These are phyloP conservation scores for Diaporthe caulivora DNA, from an alignment of 2,329 filamentous ascomycete species.

Conservation along the genomic window DNA sequence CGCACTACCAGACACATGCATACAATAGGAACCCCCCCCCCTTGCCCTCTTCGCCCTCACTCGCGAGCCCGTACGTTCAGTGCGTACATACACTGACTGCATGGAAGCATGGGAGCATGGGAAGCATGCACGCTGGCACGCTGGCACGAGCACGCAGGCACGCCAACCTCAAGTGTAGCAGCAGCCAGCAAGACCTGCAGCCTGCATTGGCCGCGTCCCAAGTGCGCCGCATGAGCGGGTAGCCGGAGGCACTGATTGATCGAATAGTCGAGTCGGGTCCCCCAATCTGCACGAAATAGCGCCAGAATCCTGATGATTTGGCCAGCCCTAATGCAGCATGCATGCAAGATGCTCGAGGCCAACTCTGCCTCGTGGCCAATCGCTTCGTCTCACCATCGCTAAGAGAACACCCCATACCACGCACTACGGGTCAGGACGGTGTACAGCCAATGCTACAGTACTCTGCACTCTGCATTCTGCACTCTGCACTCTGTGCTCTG, in stretches of 20 bases:
- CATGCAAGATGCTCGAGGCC: constrained; percentile 29
- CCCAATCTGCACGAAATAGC: constrained; percentile 28
- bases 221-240: constrained; percentile 25
- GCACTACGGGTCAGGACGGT: not conserved
- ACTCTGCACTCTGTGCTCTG: not conserved
- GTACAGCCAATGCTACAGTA: not conserved
- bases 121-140: too few species aligned
- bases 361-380: constrained; percentile 23
- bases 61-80: not conserved
- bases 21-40: too few species aligned
- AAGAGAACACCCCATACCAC: not conserved
- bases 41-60: not conserved
- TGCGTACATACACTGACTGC: too few species aligned
- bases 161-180: not conserved
- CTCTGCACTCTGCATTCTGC: not conserved
- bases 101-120: too few species aligned
- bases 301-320: constrained; percentile 30
- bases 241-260: constrained; percentile 30
- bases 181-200: not conserved
- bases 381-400: not conserved
- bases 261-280: constrained; percentile 27
- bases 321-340: constrained; percentile 30
- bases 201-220: constrained; percentile 18
- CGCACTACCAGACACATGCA: not conserved
- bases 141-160: not conserved